Evolutionary conservation across 176 grass and related monocot species (phyloP).

Genomic region (Oryza meyeriana): DNA sequence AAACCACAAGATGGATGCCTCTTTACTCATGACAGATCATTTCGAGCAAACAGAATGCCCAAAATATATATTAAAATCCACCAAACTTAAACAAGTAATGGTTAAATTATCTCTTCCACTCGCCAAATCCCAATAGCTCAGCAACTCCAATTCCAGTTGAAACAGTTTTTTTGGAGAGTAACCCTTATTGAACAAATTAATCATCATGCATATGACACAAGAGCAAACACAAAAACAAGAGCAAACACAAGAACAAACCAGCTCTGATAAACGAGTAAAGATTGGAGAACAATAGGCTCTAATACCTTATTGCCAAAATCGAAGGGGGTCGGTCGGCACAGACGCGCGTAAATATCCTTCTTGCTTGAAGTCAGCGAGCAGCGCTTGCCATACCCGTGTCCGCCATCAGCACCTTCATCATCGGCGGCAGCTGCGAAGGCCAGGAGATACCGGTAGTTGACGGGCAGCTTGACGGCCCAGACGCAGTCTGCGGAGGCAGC

Average conservation of each 20-base stretch:
- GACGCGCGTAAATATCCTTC: conserved; percentile 77
- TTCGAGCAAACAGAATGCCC: neutral
- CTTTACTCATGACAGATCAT: conserved; percentile 4
- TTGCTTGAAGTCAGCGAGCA: conserved; percentile 30
- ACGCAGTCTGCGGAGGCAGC: conserved; percentile 79
- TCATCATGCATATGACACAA: neutral
- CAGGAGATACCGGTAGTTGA: conserved; percentile 71
- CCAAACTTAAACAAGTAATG: conserved; percentile 12
- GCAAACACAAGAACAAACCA: neutral
- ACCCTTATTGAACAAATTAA: neutral
- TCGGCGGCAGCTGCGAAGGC: conserved; percentile 51
- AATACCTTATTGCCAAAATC: conserved; percentile 68
- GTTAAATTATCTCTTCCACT: neutral
- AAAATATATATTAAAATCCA: neutral
- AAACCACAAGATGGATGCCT: conserved; percentile 22
- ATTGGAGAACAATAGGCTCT: neutral
- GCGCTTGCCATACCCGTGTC: conserved; percentile 23
- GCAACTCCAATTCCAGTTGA: neutral
- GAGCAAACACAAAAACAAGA: no score
- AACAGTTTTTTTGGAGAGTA: neutral
- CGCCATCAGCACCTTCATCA: conserved; percentile 29
- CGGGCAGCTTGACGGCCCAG: conserved; percentile 71
- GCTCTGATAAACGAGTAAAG: neutral
- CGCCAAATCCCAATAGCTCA: neutral
- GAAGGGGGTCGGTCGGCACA: conserved; percentile 68